phyloP scores from a whole-genome alignment of 352 stramenopile genomes.

The Phytopythium ostracodes region DNA sequence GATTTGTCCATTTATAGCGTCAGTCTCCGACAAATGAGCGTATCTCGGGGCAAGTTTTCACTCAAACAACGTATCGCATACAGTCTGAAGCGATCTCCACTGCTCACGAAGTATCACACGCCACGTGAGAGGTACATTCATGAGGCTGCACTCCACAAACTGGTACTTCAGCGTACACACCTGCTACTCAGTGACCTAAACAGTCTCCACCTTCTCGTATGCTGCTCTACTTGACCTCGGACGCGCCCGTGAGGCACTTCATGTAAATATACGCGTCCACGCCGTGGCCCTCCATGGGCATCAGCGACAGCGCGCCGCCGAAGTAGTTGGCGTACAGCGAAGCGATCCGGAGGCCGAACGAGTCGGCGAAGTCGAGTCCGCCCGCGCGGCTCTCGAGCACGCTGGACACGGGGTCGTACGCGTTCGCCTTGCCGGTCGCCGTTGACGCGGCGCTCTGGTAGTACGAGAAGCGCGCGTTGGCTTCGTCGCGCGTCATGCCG shows the following conservation, averaged over 20 bases:
- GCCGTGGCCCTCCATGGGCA: slow-evolving; percentile 99
- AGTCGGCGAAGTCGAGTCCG: slow-evolving; percentile 65
- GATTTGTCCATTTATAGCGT: background rate
- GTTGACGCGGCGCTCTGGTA: slow-evolving; percentile 25
- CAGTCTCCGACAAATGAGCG: background rate
- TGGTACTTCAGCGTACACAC: background rate
- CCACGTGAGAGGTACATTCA: too few species aligned
- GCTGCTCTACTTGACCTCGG: slow-evolving; percentile 55
- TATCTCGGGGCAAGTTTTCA: background rate
- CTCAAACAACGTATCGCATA: background rate
- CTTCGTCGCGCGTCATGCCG: slow-evolving; percentile 69
- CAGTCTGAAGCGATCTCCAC: background rate
- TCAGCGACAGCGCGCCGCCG: slow-evolving; percentile 97
- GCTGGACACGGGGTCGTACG: slow-evolving; percentile 71
- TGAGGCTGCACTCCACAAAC: too few species aligned
- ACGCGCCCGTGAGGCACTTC: slow-evolving; percentile 74
- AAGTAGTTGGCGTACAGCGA: slow-evolving; percentile 98
- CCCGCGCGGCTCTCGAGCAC: slow-evolving; percentile 63
- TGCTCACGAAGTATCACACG: too few species aligned
- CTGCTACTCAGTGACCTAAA: background rate
- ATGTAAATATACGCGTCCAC: slow-evolving; percentile 94
- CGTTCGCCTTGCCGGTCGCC: slow-evolving; percentile 10
- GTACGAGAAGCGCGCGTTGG: slow-evolving; percentile 70
- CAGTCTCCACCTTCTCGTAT: too few species aligned
- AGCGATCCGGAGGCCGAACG: slow-evolving; percentile 89